A percentile compares a stretch with the other conserved stretches of the same genome.
These are phyloP conservation scores for Pseudozyma flocculosa DNA, from an alignment of 1,284 basidiomycete genomes.

Conservation along the genomic window DNA sequence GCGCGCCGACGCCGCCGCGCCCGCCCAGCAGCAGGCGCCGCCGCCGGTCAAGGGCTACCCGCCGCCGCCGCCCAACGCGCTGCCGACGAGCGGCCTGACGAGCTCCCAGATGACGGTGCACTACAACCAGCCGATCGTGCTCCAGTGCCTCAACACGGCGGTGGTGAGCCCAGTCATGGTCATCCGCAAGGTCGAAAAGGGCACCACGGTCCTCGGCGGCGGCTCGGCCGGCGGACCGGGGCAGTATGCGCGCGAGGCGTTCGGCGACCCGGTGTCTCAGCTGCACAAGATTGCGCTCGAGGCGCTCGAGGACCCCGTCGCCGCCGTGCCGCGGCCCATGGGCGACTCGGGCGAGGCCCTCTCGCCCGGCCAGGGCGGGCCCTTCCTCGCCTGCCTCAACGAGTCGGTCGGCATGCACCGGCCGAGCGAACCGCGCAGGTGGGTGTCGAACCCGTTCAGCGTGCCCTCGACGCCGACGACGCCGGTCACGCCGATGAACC, in stretches of 20 bases:
- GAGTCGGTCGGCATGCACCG: constrained; percentile 49
- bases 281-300: constrained; percentile 68
- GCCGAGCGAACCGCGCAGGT: constrained; percentile 41
- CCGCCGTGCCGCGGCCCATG: constrained; percentile 13
- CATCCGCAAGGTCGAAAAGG: constrained; percentile 88
- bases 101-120: constrained; percentile 74
- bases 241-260: constrained; percentile 74
- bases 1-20: constrained; percentile 70
- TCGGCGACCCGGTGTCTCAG: constrained; percentile 90
- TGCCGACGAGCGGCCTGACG: constrained; percentile 74
- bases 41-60: constrained; percentile 64
- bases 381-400: constrained; percentile 49
- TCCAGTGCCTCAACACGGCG: constrained; percentile 90
- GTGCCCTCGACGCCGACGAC: constrained; percentile 47
- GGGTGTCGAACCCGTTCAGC: constrained; percentile 34
- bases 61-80: constrained; percentile 86
- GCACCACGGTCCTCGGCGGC: constrained; percentile 84
- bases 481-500: constrained; percentile 43
- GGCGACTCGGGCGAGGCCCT: constrained; percentile 23
- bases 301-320: constrained; percentile 38
- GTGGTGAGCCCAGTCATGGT: constrained; percentile 88
- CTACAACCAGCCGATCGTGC: constrained; percentile 92
- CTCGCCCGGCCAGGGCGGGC: constrained; percentile 42
- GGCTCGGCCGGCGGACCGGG: constrained; percentile 68
- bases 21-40: constrained; percentile 64